These are phyloP conservation scores for Prunus mongolica DNA, from an alignment of 306 rosid species.

Conservation along the genomic window DNA sequence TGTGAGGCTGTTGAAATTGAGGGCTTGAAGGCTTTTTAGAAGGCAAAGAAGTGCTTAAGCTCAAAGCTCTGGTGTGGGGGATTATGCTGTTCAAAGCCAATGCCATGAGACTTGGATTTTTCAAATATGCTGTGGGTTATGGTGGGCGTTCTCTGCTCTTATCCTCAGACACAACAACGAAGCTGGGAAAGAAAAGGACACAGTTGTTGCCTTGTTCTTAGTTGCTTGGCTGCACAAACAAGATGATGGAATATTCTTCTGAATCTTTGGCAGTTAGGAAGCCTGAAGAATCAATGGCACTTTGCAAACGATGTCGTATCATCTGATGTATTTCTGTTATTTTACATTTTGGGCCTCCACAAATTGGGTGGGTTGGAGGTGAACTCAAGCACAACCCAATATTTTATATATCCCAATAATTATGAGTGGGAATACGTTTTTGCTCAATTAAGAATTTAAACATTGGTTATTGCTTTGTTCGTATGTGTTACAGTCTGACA, in stretches of 20 bases:
- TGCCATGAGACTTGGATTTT: constrained; percentile 19
- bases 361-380: not conserved
- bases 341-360: not conserved
- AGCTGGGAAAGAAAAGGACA: not conserved
- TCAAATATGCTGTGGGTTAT: not conserved
- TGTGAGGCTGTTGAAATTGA: constrained; percentile 9
- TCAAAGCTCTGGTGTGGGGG: constrained; percentile 29
- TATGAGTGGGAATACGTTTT: too few species aligned
- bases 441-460: too few species aligned
- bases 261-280: not conserved
- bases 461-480: too few species aligned
- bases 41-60: constrained; percentile 19
- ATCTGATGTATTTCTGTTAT: not conserved
- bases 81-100: constrained; percentile 28
- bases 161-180: not conserved
- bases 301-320: not conserved
- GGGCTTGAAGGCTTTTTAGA: constrained; percentile 19
- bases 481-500: too few species aligned
- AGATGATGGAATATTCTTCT: constrained; percentile 12
- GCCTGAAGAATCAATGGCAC: not conserved
- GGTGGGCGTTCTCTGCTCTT: not conserved
- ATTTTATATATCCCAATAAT: too few species aligned
- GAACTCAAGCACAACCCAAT: not conserved
- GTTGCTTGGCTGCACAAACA: not conserved
- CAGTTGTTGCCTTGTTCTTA: not conserved